Percentiles rank a stretch among this genome's conserved stretches.
Evolutionary conservation across 768 basidiomycete genomes (phyloP).

Genomic region (Tylopilus plumbeoviolaceoides): DNA sequence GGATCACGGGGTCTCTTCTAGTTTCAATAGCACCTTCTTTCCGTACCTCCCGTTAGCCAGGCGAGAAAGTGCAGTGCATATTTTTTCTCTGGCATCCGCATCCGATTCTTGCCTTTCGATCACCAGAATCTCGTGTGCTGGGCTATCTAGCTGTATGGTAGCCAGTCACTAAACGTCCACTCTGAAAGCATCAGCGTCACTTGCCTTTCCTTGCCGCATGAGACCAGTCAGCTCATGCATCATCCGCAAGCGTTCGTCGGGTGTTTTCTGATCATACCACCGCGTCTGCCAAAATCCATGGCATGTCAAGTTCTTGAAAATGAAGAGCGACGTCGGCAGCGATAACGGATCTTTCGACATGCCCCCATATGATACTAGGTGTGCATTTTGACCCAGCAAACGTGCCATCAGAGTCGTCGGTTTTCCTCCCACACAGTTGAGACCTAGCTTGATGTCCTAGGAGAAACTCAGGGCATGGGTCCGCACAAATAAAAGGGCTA

Average conservation of each 20-base stretch:
- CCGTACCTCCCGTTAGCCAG: constrained; percentile 38
- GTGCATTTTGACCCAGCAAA: constrained; percentile 61
- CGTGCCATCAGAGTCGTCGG: constrained; percentile 67
- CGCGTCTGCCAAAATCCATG: constrained; percentile 78
- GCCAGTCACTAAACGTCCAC: constrained; percentile 2
- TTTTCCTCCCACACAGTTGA: constrained; percentile 64
- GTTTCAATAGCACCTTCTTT: constrained; percentile 45
- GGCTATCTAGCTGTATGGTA: constrained; percentile 53
- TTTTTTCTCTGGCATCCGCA: constrained; percentile 28
- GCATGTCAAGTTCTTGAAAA: constrained; percentile 77
- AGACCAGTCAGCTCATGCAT: constrained; percentile 50
- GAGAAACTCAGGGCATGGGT: neutral
- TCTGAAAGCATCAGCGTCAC: constrained; percentile 6
- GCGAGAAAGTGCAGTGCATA: constrained; percentile 34
- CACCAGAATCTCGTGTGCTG: constrained; percentile 64
- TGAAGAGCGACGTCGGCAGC: constrained; percentile 73
- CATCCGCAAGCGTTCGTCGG: constrained; percentile 46
- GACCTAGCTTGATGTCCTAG: constrained; percentile 42
- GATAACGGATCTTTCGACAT: constrained; percentile 84
- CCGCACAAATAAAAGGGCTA: constrained; percentile 8
- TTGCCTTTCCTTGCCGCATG: constrained; percentile 52
- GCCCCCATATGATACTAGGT: constrained; percentile 84
- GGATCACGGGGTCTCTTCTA: constrained; percentile 29
- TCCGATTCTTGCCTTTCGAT: constrained; percentile 42
- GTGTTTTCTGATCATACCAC: constrained; percentile 56